Evolutionary conservation across 1,139 yeast genomes (phyloP), one percentile per base, ranked within the genome.

Genomic region (Yamadazyma atmosphaerica): DNA sequence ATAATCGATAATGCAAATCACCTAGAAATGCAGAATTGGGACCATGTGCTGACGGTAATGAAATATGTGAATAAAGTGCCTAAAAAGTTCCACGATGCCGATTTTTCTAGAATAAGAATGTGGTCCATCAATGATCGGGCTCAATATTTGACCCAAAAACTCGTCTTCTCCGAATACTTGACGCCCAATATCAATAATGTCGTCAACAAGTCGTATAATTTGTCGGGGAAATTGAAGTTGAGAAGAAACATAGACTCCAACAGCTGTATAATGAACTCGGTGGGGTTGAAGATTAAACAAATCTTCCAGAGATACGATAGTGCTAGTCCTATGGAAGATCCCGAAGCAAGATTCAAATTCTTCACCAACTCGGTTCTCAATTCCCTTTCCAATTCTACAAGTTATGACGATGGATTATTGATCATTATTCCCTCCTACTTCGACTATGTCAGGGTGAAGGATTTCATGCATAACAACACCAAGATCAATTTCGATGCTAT

Each of bases 11-110:
- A 84, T 52, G 81, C 95, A 8, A 89, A 89, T 55, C 88, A 90
- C 31, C 72, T 90, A 45, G 87, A 86, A 56, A 86, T 86, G 86
- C 98, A 94, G 63, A 89, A 90, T 54, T 86, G 97, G 92, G 86
- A 86, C 30, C 96, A 92, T 63, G 75, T 92, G 5, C 74, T 72
- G 29, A 74, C 83, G 0, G 76, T 90, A n/a, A 68, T 83, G 52
- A 81, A 83, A 46, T 81, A 84, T 55, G 52, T 89, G 41, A 89
- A 89, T 61, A 68, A 74, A 42, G 79, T 88, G 33, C 98, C 98
- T 4, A 77, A 77, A 45, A 73, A 77, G 37, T 83, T 85, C 51
- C 80, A 85, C 42, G 95, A 86, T 48, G 86, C 95, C 15, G 98
- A 92, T 63, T 92, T 92, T 59, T 82, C 94, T 40, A 76, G 99